phyloP scores from a whole-genome alignment of 495 filamentous ascomycete species.

The Podospora fimiseda region DNA sequence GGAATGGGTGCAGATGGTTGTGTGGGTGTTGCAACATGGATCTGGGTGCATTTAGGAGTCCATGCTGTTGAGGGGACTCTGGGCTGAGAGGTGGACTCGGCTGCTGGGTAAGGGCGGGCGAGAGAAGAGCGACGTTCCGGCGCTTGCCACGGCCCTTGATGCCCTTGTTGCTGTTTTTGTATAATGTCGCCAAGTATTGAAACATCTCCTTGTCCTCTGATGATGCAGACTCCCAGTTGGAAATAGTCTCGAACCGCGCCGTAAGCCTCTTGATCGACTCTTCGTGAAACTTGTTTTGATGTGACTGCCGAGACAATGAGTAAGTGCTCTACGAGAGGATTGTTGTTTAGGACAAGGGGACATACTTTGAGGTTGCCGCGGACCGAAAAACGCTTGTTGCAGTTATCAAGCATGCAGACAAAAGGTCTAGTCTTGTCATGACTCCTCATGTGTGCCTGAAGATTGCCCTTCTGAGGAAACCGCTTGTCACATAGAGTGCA shows the following conservation, averaged over 20 bases:
- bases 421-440: constrained; percentile 75
- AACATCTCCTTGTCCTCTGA: constrained; percentile 70
- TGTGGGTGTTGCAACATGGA: constrained; percentile 11
- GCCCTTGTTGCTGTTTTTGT: constrained; percentile 96
- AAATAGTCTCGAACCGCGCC: constrained; percentile 60
- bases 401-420: constrained; percentile 71
- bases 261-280: constrained; percentile 67
- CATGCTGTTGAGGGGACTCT: constrained; percentile 2
- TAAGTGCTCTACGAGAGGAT: background rate
- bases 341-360: background rate
- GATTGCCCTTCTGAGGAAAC: constrained; percentile 85
- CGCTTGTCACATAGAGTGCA: constrained; percentile 79
- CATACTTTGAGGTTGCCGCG: constrained; percentile 82
- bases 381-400: constrained; percentile 80
- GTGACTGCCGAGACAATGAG: constrained; percentile 51
- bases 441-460: constrained; percentile 79
- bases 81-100: constrained; percentile 7
- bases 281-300: constrained; percentile 90
- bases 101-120: constrained; percentile 8
- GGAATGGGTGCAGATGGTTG: constrained; percentile 10
- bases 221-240: constrained; percentile 55
- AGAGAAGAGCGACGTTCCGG: constrained; percentile 44
- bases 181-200: constrained; percentile 77
- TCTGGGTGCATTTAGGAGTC: constrained; percentile 13
- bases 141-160: constrained; percentile 94